Base-by-base conservation (phyloP, 345 rosid species). In the Lumnitzera littorea region DNA sequence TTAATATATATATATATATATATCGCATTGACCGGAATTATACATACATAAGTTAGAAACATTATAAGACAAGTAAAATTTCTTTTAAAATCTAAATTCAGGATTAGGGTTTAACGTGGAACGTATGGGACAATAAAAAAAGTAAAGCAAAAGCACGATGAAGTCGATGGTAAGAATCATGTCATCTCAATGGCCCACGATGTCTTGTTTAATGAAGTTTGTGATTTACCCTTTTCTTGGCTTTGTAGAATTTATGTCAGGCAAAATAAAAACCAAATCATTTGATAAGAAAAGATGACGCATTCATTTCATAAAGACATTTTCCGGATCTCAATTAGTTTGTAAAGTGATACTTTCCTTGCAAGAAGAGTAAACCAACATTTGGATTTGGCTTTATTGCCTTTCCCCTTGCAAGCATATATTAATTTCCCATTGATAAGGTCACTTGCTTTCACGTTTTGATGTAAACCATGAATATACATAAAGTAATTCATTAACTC, bases 301-400 rank as follows among this genome's bases (percentile, higher is more conserved):
- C 67, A 57, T 66, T 58, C 65, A 65, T 62, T 63, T 63, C 58
- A 24, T 46, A 56, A 66, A 62, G 48, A 57, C 55, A 67, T 66
- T 66, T 51, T 46, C 48, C 46, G 43, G 27, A 13, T 43, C 62
- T 61, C 75, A 70, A 57, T 70, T 61, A 67, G 55, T 58, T 25
- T 63, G 62, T 56, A 67, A 77, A 77, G 78, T 23, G 73, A 67
- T 77, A 65, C 78, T 53, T 77, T 77, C 56, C 76, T 77, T 77
- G 63, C 3, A 17, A 64, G 62, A 43, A 64, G 71, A 73, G 78
- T 24, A 72, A 77, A 23, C 75, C 46, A 53, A 46, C 67, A 52
- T 64, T 6, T 7, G n/a, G 7, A 6, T 67, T 11, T 50, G 52
- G 20, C 43, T 36, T 36, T 36, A 5, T 36, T 36, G 43, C 43